Conservation (phyloP, 2,329 filamentous ascomycete genomes). For the Arachnomyces sp. region DNA sequence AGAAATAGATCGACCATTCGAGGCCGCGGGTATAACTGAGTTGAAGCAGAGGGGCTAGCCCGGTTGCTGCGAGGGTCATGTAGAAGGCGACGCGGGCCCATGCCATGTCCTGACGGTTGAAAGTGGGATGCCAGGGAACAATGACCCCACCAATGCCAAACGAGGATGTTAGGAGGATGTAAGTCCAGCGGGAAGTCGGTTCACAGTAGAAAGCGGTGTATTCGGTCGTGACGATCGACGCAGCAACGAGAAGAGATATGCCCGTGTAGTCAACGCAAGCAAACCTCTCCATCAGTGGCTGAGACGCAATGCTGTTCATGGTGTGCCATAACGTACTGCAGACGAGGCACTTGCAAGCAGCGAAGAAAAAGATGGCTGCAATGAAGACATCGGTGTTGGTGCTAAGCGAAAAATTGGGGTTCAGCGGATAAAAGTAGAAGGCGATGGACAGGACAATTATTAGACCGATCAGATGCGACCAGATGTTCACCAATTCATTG, state of each 20-base stretch:
- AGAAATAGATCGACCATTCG: slow-evolving; percentile 82
- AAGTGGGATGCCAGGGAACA: slow-evolving; percentile 89
- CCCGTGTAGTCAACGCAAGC: slow-evolving; percentile 98
- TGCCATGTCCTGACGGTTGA: slow-evolving; percentile 87
- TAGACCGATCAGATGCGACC: slow-evolving; percentile 89
- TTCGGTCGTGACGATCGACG: slow-evolving; percentile 95
- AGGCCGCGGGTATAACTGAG: slow-evolving; percentile 68
- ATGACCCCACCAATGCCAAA: slow-evolving; percentile 83
- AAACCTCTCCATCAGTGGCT: slow-evolving; percentile 84
- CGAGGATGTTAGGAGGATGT: slow-evolving; percentile 72
- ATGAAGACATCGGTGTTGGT: slow-evolving; percentile 85
- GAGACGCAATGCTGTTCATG: slow-evolving; percentile 92
- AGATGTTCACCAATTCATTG: slow-evolving; percentile 96
- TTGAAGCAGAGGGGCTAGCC: slow-evolving; percentile 82
- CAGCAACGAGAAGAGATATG: slow-evolving; percentile 84
- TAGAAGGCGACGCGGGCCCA: slow-evolving; percentile 92
- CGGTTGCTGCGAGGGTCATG: slow-evolving; percentile 75
- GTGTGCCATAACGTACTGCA: slow-evolving; percentile 98
- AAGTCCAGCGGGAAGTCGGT: slow-evolving; percentile 73
- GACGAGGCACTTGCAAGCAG: slow-evolving; percentile 85
- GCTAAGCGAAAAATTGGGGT: slow-evolving; percentile 76
- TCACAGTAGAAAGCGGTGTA: slow-evolving; percentile 99
- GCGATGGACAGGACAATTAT: slow-evolving; percentile 79
- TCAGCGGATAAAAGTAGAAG: slow-evolving; percentile 91
- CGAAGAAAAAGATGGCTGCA: slow-evolving; percentile 90